A percentile compares a stretch with the other conserved stretches of the same genome.
phyloP scores from a whole-genome alignment of 1,284 basidiomycete species.

The Malassezia caprae region DNA sequence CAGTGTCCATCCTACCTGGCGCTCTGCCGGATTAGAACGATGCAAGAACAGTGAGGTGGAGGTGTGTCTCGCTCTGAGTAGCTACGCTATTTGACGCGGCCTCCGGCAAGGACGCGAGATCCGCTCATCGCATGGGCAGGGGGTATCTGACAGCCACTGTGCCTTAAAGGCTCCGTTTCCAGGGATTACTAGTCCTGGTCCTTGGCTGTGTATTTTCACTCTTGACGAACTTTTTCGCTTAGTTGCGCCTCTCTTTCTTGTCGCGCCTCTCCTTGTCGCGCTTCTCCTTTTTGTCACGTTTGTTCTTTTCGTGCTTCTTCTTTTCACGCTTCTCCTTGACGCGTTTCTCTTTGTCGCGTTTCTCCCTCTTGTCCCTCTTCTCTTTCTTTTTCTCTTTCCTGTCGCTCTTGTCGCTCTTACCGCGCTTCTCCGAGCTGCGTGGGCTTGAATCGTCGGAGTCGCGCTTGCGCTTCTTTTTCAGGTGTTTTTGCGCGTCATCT shows the following conservation, averaged over 20 bases:
- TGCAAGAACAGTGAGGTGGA: background rate
- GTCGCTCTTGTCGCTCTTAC: background rate
- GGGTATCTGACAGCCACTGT: background rate
- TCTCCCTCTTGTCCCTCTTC: background rate
- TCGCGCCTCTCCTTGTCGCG: too few relatives aligned
- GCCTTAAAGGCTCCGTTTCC: background rate
- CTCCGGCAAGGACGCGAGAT: background rate
- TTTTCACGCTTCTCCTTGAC: background rate
- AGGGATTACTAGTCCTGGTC: background rate
- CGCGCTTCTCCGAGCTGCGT: background rate
- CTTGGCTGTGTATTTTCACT: background rate
- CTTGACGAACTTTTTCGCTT: too few relatives aligned
- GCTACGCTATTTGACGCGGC: background rate
- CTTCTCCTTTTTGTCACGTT: too few relatives aligned
- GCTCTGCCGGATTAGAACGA: background rate
- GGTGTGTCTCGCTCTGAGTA: background rate
- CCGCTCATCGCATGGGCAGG: background rate
- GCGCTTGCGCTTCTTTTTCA: constrained; percentile 19
- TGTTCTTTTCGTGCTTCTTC: background rate
- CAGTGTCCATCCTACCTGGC: background rate
- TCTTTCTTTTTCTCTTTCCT: constrained; percentile 53
- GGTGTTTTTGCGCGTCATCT: background rate
- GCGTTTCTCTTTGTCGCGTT: constrained; percentile 1
- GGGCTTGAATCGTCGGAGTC: constrained; percentile 63
- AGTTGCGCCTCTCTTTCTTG: too few relatives aligned